These are phyloP conservation scores for Dactylellina haptotyla DNA, from an alignment of 2,329 filamentous ascomycete species.

Conservation along the genomic window DNA sequence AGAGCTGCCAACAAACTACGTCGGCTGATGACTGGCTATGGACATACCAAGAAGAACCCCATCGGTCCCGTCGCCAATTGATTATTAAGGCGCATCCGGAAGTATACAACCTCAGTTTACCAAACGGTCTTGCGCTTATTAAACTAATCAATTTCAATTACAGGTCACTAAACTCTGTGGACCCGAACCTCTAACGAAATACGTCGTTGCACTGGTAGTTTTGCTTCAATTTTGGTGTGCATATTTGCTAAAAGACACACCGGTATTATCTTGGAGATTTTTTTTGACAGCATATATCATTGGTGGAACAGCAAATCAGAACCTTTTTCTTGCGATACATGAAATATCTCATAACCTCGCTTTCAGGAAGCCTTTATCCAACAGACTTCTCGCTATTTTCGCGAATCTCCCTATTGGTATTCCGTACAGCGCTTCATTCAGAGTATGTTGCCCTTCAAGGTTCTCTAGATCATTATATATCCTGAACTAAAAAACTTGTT, in stretches of 20 bases:
- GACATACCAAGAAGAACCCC: slow-evolving; percentile 98
- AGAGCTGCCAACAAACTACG: neutral
- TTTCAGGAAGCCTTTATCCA: slow-evolving; percentile 81
- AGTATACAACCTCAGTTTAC: no score
- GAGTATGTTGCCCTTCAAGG: slow-evolving; percentile 67
- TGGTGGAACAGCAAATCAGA: slow-evolving; percentile 96
- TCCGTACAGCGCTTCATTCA: slow-evolving; percentile 94
- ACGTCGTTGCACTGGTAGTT: slow-evolving; percentile 85
- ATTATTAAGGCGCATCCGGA: slow-evolving; percentile 99
- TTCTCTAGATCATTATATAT: neutral
- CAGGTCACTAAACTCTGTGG: slow-evolving; percentile 94
- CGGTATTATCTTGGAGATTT: slow-evolving; percentile 85
- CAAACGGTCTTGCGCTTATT: slow-evolving; percentile 19
- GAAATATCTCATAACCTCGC: slow-evolving; percentile 98
- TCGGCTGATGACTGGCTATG: slow-evolving; percentile 67
- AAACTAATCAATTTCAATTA: slow-evolving; percentile 60
- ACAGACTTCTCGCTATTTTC: slow-evolving; percentile 87
- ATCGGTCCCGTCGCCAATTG: slow-evolving; percentile 85
- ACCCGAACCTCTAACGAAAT: slow-evolving; percentile 94
- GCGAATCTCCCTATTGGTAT: slow-evolving; percentile 96
- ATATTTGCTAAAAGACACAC: slow-evolving; percentile 77
- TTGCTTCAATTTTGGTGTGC: slow-evolving; percentile 81
- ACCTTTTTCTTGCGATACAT: slow-evolving; percentile 97
- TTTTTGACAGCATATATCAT: slow-evolving; percentile 88
- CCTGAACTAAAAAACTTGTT: neutral